Evolutionary conservation across 768 basidiomycete genomes (phyloP).

Genomic region (Exsudoporus frostii): DNA sequence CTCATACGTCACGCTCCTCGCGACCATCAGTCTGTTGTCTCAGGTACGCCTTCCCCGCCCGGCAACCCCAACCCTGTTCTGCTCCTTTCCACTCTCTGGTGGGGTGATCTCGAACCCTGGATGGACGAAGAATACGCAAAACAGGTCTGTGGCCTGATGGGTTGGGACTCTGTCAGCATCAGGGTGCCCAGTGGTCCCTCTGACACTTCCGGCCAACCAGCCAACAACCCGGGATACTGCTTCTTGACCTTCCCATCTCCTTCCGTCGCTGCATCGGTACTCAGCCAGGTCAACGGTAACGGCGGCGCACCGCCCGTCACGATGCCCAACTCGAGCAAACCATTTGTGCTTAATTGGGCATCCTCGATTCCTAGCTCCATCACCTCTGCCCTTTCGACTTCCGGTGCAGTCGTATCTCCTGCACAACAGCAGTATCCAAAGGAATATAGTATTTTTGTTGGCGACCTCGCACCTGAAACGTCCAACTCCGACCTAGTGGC

Average conservation of each 20-base stretch:
- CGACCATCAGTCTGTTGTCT: conserved; percentile 12
- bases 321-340: conserved; percentile 86
- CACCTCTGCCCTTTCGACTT: conserved; percentile 29
- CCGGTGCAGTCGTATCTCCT: conserved; percentile 25
- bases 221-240: conserved; percentile 86
- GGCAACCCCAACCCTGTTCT: conserved; percentile 29
- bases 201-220: conserved; percentile 57
- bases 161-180: conserved; percentile 77
- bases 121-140: conserved; percentile 96
- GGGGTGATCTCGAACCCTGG: conserved; percentile 91
- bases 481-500: conserved; percentile 95
- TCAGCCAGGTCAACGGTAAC: conserved; percentile 58
- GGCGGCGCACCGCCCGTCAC: conserved; percentile 43
- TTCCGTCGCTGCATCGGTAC: conserved; percentile 64
- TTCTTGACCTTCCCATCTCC: conserved; percentile 82
- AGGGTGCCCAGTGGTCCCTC: conserved; percentile 65
- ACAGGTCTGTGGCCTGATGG: conserved; percentile 82
- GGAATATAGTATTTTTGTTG: conserved; percentile 94
- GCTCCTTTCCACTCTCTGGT: conserved; percentile 68
- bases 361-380: conserved; percentile 39
- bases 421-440: conserved; percentile 62
- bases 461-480: conserved; percentile 89
- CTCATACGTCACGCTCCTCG: conserved; percentile 19
- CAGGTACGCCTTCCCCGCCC: conserved; percentile 22
- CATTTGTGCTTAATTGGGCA: conserved; percentile 83